Conservation (phyloP, 192 early-diverging fungal species). For the Entomortierella beljakovae region DNA sequence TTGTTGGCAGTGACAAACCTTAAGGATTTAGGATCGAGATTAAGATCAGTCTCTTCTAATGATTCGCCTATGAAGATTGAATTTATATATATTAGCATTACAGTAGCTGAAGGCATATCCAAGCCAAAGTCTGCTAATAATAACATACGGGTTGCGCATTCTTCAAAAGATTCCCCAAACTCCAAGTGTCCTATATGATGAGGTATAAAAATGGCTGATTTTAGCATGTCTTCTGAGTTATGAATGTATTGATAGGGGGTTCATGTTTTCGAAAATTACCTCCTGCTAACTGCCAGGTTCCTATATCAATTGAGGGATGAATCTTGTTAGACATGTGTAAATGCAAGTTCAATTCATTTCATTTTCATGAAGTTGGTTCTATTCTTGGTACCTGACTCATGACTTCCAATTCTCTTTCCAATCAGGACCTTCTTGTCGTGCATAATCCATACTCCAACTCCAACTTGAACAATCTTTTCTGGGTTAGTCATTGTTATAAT, state of each 20-base stretch:
- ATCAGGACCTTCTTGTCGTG: constrained; percentile 52
- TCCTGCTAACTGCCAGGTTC: constrained; percentile 63
- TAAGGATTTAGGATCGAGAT: constrained; percentile 36
- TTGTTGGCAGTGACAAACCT: constrained; percentile 65
- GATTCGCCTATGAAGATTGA: constrained; percentile 47
- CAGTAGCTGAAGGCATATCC: background rate
- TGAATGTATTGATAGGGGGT: too few relatives aligned
- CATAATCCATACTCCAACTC: constrained; percentile 45
- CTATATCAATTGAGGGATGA: constrained; percentile 6
- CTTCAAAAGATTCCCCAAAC: constrained; percentile 63
- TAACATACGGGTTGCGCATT: constrained; percentile 60
- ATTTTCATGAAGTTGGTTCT: background rate
- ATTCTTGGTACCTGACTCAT: constrained; percentile 62
- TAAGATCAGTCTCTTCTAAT: constrained; percentile 57
- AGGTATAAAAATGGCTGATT: too few relatives aligned
- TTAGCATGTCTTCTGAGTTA: too few relatives aligned
- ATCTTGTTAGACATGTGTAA: background rate
- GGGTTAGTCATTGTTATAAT: background rate
- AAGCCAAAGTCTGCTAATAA: background rate
- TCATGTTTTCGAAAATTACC: constrained; percentile 17
- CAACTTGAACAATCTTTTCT: constrained; percentile 36
- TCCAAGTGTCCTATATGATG: constrained; percentile 66
- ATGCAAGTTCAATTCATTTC: background rate
- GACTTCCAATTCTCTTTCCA: constrained; percentile 65
- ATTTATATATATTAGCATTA: background rate